Conservation (phyloP, 345 rosid genomes). For the Populus ilicifolia region DNA sequence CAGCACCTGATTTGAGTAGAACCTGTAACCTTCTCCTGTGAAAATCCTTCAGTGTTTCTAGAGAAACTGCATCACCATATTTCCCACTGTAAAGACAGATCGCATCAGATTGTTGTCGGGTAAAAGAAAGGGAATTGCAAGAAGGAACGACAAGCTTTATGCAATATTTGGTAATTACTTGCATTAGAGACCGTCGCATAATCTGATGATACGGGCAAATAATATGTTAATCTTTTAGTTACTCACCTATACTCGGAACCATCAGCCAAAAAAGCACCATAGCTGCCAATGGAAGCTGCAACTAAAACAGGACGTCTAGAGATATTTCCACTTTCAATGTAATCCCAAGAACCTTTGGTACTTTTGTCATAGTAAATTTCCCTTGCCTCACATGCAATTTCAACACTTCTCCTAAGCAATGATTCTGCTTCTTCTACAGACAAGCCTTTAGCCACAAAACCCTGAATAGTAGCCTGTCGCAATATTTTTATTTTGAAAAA, state of each 20-base stretch:
- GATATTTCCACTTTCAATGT: constrained; percentile 21
- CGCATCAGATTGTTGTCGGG: neutral
- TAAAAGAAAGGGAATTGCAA: neutral
- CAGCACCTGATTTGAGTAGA: constrained; percentile 61
- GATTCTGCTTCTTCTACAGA: constrained; percentile 62
- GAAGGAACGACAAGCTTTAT: neutral
- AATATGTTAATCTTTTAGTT: neutral
- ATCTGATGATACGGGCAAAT: neutral
- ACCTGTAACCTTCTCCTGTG: constrained; percentile 81
- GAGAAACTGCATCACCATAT: constrained; percentile 59
- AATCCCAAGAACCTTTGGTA: constrained; percentile 53
- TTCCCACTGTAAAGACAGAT: constrained; percentile 45
- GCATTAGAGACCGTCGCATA: neutral
- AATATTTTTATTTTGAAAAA: too few relatives aligned
- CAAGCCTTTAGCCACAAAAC: constrained; percentile 74
- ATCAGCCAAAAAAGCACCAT: constrained; percentile 91
- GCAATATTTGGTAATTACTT: neutral
- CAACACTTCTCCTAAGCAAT: constrained; percentile 65
- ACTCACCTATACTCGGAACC: constrained; percentile 83
- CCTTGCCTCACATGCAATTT: constrained; percentile 81
- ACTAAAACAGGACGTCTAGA: constrained; percentile 56
- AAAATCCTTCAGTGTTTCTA: constrained; percentile 68
- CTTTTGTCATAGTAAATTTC: constrained; percentile 55
- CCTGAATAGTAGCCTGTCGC: constrained; percentile 78
- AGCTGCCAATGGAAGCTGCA: constrained; percentile 93